Base-by-base conservation (phyloP, 495 filamentous ascomycete species). In the Neurospora terricola region DNA sequence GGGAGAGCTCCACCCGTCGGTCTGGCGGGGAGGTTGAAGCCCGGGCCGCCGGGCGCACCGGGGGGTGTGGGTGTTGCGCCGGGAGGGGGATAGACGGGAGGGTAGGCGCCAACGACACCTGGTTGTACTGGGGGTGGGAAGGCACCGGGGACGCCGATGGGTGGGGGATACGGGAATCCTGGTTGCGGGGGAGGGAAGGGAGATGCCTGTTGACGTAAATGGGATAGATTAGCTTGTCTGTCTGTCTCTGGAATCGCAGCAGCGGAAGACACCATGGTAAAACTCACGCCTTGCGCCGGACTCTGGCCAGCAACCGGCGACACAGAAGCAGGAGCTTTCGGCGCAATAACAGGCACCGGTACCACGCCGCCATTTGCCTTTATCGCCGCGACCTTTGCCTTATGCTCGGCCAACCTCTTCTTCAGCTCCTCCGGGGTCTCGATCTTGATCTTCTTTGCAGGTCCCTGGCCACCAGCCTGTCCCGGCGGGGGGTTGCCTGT, bases 401-500 rank as follows among this genome's bases (percentile, higher is more conserved):
- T 92, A 74, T 94, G 91, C 76, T 92, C 93, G 66, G 92, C 92
- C 68, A 97, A 78, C 71, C 94, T 88, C 85, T 90, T 91, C 85
- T 94, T 95, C 75, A 97, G 79, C 76, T 96, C 93, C 14, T 90
- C 89, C 0, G 90, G 81, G 18, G 88, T 87, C 76, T 96, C 93
- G 36, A 94, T 83, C 81, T 94, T 96, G 21, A 93, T 88, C 76
- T 92, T 93, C 85, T 97, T 97, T 3, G 86, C 78, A 2, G 88
- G 87, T 1, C 86, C 85, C 23, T 88, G 86, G 38, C 77, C 76
- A 40, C 81, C 79, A 4, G 78, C 81, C 34, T 84, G 82, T 7
- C 86, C 83, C 4, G 91, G 93, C 4, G 93, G 85, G 3, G 93
- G 91, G 78, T 98, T 98, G 6, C 96, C 96, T 3, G 94, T 97